Percentiles rank a stretch among this genome's conserved stretches.
Evolutionary conservation across 169 alveolate genomes (phyloP).

Genomic region (Babesia bigemina): DNA sequence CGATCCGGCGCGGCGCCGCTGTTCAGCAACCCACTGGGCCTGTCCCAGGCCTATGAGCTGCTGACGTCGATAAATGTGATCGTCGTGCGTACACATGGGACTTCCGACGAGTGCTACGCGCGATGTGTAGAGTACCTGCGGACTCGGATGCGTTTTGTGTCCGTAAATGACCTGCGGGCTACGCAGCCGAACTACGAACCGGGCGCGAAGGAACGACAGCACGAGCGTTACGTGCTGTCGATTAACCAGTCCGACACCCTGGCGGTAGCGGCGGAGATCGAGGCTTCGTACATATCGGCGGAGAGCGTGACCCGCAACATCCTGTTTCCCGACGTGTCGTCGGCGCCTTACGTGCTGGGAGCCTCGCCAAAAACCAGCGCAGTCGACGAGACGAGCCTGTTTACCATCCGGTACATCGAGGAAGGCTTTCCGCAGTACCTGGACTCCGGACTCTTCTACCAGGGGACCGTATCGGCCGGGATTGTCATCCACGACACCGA

Average conservation of each 20-base stretch:
- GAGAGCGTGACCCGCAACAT: conserved; percentile 20
- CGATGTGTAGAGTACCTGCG: conserved; percentile 21
- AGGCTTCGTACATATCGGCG: conserved; percentile 29
- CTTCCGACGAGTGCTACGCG: conserved; percentile 11
- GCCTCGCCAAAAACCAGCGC: neutral
- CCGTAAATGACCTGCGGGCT: conserved; percentile 20
- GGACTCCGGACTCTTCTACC: conserved; percentile 14
- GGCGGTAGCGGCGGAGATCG: conserved; percentile 26
- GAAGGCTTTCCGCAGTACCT: neutral
- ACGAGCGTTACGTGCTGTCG: conserved; percentile 23
- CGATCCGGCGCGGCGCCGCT: neutral
- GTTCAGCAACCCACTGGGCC: conserved; percentile 7
- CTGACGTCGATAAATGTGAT: conserved; percentile 17
- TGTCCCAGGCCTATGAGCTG: conserved; percentile 13
- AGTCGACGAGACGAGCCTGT: neutral
- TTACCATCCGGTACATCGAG: neutral
- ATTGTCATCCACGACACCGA: conserved; percentile 37
- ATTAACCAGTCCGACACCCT: conserved; percentile 10
- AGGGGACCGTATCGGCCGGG: conserved; percentile 16
- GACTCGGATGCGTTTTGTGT: neutral
- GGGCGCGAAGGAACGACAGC: neutral
- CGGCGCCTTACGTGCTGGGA: conserved; percentile 20
- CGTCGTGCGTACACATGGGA: conserved; percentile 20
- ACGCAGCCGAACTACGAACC: conserved; percentile 31
- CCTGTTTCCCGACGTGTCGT: conserved; percentile 23